Evolutionary conservation across 495 filamentous ascomycete genomes (phyloP).

Genomic region (Chlorociboria aeruginascens): DNA sequence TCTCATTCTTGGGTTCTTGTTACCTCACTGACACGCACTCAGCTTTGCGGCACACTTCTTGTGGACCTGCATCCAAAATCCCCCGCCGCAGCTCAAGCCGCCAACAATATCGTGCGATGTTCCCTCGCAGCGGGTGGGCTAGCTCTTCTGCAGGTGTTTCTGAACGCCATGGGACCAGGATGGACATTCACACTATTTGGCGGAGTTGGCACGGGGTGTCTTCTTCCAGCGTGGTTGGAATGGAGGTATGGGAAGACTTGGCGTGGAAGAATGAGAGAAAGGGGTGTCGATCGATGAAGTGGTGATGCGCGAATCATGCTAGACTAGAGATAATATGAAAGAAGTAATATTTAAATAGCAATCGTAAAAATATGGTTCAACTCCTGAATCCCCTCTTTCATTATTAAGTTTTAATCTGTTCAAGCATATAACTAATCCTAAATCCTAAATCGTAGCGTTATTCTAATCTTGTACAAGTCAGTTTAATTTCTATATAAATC

Average conservation of each 20-base stretch:
- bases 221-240: conserved; percentile 1
- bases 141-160: conserved; percentile 45
- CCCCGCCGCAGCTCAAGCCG: conserved; percentile 47
- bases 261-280: not conserved
- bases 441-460: no score
- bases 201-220: not conserved
- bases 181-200: conserved; percentile 54
- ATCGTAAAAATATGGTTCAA: no score
- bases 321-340: no score
- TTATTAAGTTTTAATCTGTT: no score
- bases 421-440: no score
- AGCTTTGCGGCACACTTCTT: conserved; percentile 22
- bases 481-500: no score
- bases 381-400: no score
- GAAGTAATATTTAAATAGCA: no score
- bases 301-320: no score
- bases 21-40: no score
- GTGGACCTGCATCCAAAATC: conserved; percentile 18
- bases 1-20: not conserved
- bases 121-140: conserved; percentile 48
- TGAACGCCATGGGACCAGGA: conserved; percentile 43
- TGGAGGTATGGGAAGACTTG: conserved; percentile 7
- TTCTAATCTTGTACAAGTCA: no score
- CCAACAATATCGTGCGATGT: conserved; percentile 54
- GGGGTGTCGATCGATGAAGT: no score